Evolutionary conservation across 1,284 basidiomycete species (phyloP).

Genomic region (Ustilago lituana): DNA sequence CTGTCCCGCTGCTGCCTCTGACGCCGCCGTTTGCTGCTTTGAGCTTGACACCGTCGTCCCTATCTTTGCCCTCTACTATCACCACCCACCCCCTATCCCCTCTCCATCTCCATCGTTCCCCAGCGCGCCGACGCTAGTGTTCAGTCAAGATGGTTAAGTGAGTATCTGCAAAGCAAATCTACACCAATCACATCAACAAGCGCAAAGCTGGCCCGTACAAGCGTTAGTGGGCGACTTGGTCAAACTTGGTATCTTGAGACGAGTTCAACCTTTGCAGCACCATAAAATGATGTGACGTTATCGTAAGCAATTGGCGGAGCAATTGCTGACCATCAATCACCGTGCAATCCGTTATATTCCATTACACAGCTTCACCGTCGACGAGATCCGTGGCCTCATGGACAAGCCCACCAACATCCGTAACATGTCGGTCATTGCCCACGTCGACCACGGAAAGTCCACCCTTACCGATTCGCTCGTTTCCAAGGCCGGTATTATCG

Average conservation of each 20-base stretch:
- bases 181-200: slow-evolving; percentile 7
- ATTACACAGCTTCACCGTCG: slow-evolving; percentile 69
- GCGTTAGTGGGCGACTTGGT: too few species aligned
- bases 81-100: slow-evolving; percentile 26
- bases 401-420: slow-evolving; percentile 85
- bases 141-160: slow-evolving; percentile 58
- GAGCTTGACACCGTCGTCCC: slow-evolving; percentile 13
- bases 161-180: slow-evolving; percentile 16
- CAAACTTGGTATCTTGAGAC: too few species aligned
- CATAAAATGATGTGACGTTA: too few species aligned
- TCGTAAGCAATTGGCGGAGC: too few species aligned
- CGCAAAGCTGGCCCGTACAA: not conserved
- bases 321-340: slow-evolving; percentile 17
- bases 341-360: not conserved
- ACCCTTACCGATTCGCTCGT: slow-evolving; percentile 99
- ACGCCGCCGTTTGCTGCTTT: too few species aligned
- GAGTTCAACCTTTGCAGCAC: too few species aligned
- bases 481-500: slow-evolving; percentile 99
- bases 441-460: slow-evolving; percentile 98
- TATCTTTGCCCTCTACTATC: slow-evolving; percentile 14
- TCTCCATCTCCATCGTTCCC: slow-evolving; percentile 40
- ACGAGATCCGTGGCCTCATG: slow-evolving; percentile 87
- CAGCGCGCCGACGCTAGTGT: slow-evolving; percentile 48
- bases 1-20: slow-evolving; percentile 6
- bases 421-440: slow-evolving; percentile 83